Base-by-base conservation (phyloP, 2,329 filamentous ascomycete genomes). In the Microthyrium microscopicum region DNA sequence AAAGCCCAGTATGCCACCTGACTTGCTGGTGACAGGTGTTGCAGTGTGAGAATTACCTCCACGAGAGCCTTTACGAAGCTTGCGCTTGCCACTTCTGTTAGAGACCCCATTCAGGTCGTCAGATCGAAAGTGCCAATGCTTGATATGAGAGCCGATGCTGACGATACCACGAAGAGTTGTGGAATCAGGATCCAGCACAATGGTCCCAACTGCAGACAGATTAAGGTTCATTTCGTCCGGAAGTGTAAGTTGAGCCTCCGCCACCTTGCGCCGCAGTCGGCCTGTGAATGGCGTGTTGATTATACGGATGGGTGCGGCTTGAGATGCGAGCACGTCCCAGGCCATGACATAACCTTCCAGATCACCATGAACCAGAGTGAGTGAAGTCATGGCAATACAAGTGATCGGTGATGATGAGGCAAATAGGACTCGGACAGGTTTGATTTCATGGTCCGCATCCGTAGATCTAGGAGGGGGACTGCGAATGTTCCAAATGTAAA, bases 101-200 rank as follows among this genome's bases (percentile, higher is more conserved):
- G 83, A 74, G 45, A 78, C 75, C 1, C 77, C 77, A 7, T 68
- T 28, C 11, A 28, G 30, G 27, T 15, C 68, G 17, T 68, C 68
- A n/a, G 84, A 87, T 52, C 81, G 91, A 51, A 91, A 95, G 3
- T 80, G 76, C 89, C 89, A 98, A 52, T 84, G 95, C 9, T 83
- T 78, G 13, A 98, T 58, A 46, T 87, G 79, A 0, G 79, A 80
- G 8, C 89, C 89, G 32, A 93, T 73, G 1, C 85, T 78, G 1
- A 94, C 75, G 39, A 93, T 73, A 5, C 89, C 89, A 22, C 87
- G 76, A 11, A 98, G 67, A 1, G 78, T 64, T 0, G 83, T 85
- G 17, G 89, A 72, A 46, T 95, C 83, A 0, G 87, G 80, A 45
- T 98, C 89, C 2, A 98, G 65, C 40, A 68, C 76, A 34, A 95